Percentiles rank a stretch among this genome's conserved stretches.
Evolutionary conservation across 2,329 filamentous ascomycete genomes (phyloP).

Genomic region (Cytospora piceicola): DNA sequence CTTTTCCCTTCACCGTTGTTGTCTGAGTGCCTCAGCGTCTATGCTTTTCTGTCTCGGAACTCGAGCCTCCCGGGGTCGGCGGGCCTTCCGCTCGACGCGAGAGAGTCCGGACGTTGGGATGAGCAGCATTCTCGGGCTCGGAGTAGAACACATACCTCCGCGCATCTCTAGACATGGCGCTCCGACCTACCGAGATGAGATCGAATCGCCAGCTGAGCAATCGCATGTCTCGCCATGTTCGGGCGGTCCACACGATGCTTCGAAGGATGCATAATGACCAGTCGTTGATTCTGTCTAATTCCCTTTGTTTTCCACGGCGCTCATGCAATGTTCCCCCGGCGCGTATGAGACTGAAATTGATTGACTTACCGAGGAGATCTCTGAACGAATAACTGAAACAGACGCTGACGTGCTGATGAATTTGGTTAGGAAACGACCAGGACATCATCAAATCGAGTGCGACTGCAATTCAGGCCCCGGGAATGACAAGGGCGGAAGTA

Average conservation of each 20-base stretch:
- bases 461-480: constrained; percentile 28
- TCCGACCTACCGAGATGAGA: neutral
- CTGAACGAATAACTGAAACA: neutral
- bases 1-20: constrained; percentile 23
- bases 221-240: neutral
- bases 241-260: neutral
- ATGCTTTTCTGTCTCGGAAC: constrained; percentile 22
- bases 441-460: constrained; percentile 15
- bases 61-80: constrained; percentile 17
- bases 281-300: neutral
- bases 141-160: neutral
- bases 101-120: neutral
- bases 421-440: constrained; percentile 20
- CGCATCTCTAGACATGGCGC: neutral
- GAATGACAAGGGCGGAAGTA: constrained; percentile 31
- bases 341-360: neutral
- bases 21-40: constrained; percentile 18
- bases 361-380: neutral
- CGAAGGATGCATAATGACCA: neutral
- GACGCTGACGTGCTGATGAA: constrained; percentile 26
- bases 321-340: neutral
- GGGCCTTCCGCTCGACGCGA: neutral
- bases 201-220: neutral
- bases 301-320: neutral
- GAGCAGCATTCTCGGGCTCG: neutral